Conservation (phyloP, 2,329 filamentous ascomycete genomes). For the Epichloe aotearoae region DNA sequence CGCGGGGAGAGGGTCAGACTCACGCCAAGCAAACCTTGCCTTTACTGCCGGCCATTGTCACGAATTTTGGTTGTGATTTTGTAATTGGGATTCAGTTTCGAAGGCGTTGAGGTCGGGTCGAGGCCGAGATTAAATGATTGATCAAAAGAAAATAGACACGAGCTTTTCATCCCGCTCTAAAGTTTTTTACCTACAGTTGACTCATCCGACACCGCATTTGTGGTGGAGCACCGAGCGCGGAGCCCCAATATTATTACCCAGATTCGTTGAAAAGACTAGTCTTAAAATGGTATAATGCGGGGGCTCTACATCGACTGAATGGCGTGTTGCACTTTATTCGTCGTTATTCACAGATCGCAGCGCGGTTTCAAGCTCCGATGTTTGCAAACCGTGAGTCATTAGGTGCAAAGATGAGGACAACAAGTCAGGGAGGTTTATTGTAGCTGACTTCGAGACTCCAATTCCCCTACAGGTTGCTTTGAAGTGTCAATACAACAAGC, state of each 20-base stretch:
- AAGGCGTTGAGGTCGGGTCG: background rate
- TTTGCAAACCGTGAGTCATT: no score
- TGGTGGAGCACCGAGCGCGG: background rate
- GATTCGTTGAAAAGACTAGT: background rate
- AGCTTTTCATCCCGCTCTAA: background rate
- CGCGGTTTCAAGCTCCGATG: no score
- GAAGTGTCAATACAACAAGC: no score
- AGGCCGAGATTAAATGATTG: background rate
- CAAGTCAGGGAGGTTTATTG: no score
- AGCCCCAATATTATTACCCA: background rate
- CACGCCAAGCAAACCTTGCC: slow-evolving; percentile 2
- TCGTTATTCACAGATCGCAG: no score
- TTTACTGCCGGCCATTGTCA: background rate
- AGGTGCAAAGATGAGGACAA: no score
- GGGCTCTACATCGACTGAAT: no score
- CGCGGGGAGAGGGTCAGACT: background rate
- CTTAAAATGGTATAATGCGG: background rate
- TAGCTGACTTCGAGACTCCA: no score
- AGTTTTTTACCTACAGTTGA: background rate
- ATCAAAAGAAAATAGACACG: background rate
- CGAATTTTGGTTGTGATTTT: no score
- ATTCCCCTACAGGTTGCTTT: no score
- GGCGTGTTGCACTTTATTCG: no score
- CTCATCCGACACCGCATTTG: slow-evolving; percentile 1
- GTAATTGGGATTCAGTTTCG: background rate